Evolutionary conservation across 805 yeast genomes (phyloP).

Genomic region (Saccharomycopsis sp.): DNA sequence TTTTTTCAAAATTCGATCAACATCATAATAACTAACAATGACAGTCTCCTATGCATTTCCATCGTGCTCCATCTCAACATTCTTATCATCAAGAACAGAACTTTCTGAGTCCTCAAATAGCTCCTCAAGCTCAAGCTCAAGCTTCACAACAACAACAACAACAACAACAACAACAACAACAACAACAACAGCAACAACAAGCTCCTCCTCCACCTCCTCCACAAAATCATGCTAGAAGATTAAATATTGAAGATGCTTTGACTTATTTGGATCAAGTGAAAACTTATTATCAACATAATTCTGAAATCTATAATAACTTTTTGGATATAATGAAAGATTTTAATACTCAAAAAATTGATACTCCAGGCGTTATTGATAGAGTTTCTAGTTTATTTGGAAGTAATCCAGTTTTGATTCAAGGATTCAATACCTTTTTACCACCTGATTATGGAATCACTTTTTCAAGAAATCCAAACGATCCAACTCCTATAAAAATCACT

Average conservation of each 20-base stretch:
- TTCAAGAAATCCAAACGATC: constrained; percentile 79
- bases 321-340: constrained; percentile 98
- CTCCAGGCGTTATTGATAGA: constrained; percentile 97
- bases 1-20: no score
- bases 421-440: constrained; percentile 94
- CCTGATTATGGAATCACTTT: constrained; percentile 94
- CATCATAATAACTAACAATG: no score
- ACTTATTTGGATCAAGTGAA: constrained; percentile 94
- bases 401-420: constrained; percentile 88
- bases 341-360: constrained; percentile 90
- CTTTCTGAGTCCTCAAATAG: not conserved
- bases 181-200: not conserved
- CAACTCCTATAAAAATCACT: constrained; percentile 85
- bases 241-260: constrained; percentile 93
- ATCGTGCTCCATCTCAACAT: no score
- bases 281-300: constrained; percentile 80
- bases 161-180: not conserved
- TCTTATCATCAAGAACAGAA: no score
- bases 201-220: not conserved
- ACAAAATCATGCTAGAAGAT: constrained; percentile 5
- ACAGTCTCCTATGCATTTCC: no score
- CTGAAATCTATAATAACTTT: constrained; percentile 93
- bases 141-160: not conserved
- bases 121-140: not conserved
- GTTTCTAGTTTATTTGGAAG: constrained; percentile 88